These are phyloP conservation scores for Scheffersomyces insectosa DNA, from an alignment of 1,139 yeast species.

Conservation along the genomic window DNA sequence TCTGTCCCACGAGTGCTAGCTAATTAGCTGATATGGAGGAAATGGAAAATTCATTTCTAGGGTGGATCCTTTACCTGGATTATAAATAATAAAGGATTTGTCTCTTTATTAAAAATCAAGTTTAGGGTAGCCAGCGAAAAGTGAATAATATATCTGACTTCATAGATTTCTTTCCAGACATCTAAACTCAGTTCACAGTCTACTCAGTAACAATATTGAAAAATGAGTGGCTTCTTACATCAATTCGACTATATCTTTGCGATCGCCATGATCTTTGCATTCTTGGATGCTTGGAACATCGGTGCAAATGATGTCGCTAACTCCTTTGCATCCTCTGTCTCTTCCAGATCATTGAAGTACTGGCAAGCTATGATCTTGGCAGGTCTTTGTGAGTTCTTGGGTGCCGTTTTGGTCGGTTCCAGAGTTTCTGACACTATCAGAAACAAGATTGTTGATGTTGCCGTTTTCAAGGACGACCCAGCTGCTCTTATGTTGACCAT, in stretches of 20 bases:
- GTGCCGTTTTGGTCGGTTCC: conserved; percentile 73
- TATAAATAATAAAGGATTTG: too few species aligned
- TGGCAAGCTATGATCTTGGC: conserved; percentile 78
- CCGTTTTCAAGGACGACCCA: conserved; percentile 53
- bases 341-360: conserved; percentile 67
- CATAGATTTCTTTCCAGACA: too few species aligned
- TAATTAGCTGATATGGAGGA: too few species aligned
- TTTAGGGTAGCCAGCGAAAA: too few species aligned
- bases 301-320: conserved; percentile 87
- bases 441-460: conserved; percentile 57
- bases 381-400: conserved; percentile 67
- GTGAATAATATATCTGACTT: too few species aligned
- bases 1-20: too few species aligned
- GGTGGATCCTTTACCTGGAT: too few species aligned
- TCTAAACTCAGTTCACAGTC: too few species aligned
- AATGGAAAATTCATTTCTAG: too few species aligned
- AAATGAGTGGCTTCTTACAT: conserved; percentile 24
- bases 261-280: conserved; percentile 68
- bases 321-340: conserved; percentile 73
- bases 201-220: too few species aligned
- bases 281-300: conserved; percentile 78
- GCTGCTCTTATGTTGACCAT: conserved; percentile 73
- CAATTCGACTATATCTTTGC: conserved; percentile 70
- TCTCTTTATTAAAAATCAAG: too few species aligned
- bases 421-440: conserved; percentile 71